These are phyloP conservation scores for Kwoniella bestiolae DNA, from an alignment of 768 basidiomycete genomes.

Conservation along the genomic window DNA sequence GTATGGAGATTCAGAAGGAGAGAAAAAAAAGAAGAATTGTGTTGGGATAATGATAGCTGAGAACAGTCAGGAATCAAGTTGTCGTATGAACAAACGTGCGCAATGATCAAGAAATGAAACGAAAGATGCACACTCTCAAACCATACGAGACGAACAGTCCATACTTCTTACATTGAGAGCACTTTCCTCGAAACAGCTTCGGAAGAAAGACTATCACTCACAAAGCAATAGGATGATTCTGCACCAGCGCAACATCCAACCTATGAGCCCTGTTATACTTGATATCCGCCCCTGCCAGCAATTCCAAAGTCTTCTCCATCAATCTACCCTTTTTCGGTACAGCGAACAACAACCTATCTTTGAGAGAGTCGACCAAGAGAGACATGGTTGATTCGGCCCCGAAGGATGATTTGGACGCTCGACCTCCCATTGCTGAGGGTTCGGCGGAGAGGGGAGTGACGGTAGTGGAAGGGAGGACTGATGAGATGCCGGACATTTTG, in stretches of 20 bases:
- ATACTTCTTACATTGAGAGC: too few relatives aligned
- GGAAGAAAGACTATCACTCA: slow-evolving; percentile 60
- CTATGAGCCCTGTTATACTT: slow-evolving; percentile 85
- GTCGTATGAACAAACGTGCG: background rate
- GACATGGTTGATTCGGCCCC: slow-evolving; percentile 58
- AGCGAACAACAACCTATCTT: slow-evolving; percentile 87
- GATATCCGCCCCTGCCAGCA: slow-evolving; percentile 91
- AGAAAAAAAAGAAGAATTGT: background rate
- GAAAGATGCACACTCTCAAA: background rate
- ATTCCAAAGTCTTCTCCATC: slow-evolving; percentile 83
- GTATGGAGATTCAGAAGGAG: background rate
- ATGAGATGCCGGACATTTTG: background rate
- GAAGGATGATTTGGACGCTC: slow-evolving; percentile 41
- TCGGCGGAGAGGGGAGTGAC: slow-evolving; percentile 11
- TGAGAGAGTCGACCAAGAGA: slow-evolving; percentile 74
- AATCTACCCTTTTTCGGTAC: slow-evolving; percentile 98
- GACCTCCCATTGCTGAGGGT: slow-evolving; percentile 8
- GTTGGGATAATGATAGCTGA: background rate
- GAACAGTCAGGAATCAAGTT: background rate
- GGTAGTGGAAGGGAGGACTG: slow-evolving; percentile 16
- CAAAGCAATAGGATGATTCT: slow-evolving; percentile 94
- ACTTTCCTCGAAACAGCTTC: too few relatives aligned
- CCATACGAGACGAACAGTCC: too few relatives aligned
- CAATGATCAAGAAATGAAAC: background rate
- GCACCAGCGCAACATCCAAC: slow-evolving; percentile 89